These are phyloP conservation scores for Colletotrichum higginsianum DNA, from an alignment of 2,329 filamentous ascomycete species.

Conservation along the genomic window DNA sequence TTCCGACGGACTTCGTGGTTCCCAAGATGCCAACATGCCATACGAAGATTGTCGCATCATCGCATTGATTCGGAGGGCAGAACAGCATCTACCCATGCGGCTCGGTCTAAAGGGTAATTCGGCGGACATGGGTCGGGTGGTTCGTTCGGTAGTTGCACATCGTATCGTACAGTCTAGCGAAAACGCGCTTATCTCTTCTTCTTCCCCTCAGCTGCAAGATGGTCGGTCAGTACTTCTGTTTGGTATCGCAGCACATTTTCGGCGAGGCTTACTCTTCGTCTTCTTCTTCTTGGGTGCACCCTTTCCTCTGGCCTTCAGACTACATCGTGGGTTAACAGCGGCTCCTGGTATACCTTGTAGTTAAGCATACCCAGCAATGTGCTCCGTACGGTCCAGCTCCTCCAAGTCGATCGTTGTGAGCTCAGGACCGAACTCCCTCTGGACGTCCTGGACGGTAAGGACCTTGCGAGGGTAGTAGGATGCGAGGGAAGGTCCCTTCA, in stretches of 20 bases:
- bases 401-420: slow-evolving; percentile 80
- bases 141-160: slow-evolving; percentile 26
- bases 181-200: slow-evolving; percentile 51
- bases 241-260: too few species aligned
- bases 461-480: slow-evolving; percentile 89
- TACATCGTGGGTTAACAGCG: slow-evolving; percentile 52
- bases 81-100: background rate
- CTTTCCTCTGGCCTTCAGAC: slow-evolving; percentile 86
- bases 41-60: background rate
- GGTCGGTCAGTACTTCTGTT: slow-evolving; percentile 53
- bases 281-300: slow-evolving; percentile 91
- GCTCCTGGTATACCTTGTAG: background rate
- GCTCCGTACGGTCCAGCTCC: slow-evolving; percentile 85
- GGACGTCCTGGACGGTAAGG: slow-evolving; percentile 80
- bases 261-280: slow-evolving; percentile 52
- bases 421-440: slow-evolving; percentile 76
- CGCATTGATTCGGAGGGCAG: background rate
- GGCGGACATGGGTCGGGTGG: background rate
- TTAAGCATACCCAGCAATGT: slow-evolving; percentile 73
- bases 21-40: too few species aligned
- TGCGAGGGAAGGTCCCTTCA: slow-evolving; percentile 85
- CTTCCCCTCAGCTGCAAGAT: slow-evolving; percentile 58
- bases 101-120: background rate
- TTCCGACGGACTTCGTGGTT: background rate
- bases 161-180: slow-evolving; percentile 30